Base-by-base conservation (phyloP, 1,139 yeast genomes). In the Candida sp. region DNA sequence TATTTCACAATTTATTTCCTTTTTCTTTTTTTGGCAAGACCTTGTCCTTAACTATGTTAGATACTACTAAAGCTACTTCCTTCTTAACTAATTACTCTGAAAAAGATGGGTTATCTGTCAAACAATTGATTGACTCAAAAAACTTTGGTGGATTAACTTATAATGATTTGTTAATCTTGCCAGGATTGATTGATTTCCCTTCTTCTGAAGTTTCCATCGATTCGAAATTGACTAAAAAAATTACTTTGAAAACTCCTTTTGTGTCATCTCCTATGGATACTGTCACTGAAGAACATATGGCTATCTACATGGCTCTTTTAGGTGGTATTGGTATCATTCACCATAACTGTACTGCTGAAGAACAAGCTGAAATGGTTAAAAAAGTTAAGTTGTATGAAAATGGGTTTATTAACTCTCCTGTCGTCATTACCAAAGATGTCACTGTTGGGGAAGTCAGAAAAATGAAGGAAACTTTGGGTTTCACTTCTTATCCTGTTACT, bases 211-310 rank as follows among this genome's bases (percentile, higher is more conserved):
- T 95, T 48, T 70, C 74, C 45, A 77, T 91, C 62, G 96, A 90
- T 58, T 79, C 96, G 53, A 86, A 79, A 67, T 77, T 93, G 68
- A 90, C 99, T 64, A 90, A 87, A 76, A 87, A 85, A 62, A 93
- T 93, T 74, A 73, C 95, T 45, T 78, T 93, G 69, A 90, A 87
- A 74, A 76, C 97, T 42, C 99, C 99, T 50, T 88, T 93, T 57
- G 93, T 93, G 51, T 91, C 98, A 33, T 89, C 97, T 60, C 99
- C 99, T 57, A 93, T 93, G 99, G 99, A 93, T 71, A 93, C 99
- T 43, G 99, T 93, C 51, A 95, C 99, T 47, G 99, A 93, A 75
- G 76, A 90, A 51, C 87, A 84, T 49, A 93, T 93, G 99, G 99
- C 99, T 54, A 93, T 95, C 58, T 84, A 90, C 73, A 91, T 93